Evolutionary conservation across 176 grass and related monocot species (phyloP).

Genomic region (Lolium multiflorum): DNA sequence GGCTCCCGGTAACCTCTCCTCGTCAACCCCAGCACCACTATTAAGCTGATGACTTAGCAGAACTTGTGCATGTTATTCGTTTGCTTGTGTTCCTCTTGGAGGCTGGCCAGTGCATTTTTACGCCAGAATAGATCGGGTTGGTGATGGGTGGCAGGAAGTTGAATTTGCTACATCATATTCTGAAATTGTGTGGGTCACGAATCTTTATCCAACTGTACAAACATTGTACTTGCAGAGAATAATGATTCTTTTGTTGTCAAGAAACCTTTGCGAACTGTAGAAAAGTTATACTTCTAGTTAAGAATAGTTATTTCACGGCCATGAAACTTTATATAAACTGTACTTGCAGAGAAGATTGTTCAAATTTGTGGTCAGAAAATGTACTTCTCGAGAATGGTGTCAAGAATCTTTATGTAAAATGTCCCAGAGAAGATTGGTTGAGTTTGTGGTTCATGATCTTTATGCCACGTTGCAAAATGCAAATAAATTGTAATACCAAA

Average conservation of each 20-base stretch:
- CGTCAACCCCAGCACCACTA: not conserved
- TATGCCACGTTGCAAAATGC: not conserved
- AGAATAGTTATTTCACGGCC: not conserved
- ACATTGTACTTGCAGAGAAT: not conserved
- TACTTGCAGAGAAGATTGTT: not conserved
- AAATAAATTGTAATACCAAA: not conserved
- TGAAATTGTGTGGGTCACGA: not conserved
- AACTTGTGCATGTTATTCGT: not conserved
- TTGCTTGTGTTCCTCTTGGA: not conserved
- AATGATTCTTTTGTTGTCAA: not conserved
- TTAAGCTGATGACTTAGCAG: not conserved
- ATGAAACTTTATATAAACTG: not conserved
- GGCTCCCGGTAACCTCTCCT: not conserved
- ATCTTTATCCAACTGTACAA: not conserved
- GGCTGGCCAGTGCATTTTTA: not conserved
- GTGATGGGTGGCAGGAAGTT: not conserved
- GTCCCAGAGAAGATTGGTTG: not conserved
- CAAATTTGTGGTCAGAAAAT: not conserved
- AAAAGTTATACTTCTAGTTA: not conserved
- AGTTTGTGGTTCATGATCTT: not conserved
- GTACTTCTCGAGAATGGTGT: not conserved
- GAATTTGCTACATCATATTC: not conserved
- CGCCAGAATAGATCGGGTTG: not conserved
- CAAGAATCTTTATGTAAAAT: not conserved
- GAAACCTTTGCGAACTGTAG: not conserved